A percentile compares a stretch with the other conserved stretches of the same genome.
These are phyloP conservation scores for Xylaria sp. DNA, from an alignment of 2,329 filamentous ascomycete species.

Conservation along the genomic window DNA sequence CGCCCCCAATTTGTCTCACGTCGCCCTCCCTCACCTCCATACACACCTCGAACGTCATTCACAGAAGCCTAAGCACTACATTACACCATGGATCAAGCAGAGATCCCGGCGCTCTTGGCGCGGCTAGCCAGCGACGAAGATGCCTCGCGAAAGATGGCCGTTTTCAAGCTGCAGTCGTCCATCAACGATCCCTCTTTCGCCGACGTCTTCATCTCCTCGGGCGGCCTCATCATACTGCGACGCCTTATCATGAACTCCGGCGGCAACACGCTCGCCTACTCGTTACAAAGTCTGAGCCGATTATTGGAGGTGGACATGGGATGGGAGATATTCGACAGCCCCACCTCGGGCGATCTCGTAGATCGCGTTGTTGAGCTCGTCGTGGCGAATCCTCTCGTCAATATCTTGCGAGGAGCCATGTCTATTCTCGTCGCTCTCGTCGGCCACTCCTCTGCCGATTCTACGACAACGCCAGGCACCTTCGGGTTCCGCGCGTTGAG, in stretches of 20 bases:
- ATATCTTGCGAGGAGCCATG: constrained; percentile 96
- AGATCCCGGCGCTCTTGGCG: constrained; percentile 72
- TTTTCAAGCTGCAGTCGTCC: constrained; percentile 95
- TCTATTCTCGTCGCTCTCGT: constrained; percentile 95
- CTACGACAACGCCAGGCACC: constrained; percentile 61
- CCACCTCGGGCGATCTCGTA: constrained; percentile 72
- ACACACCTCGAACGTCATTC: background rate
- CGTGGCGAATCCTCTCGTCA: constrained; percentile 94
- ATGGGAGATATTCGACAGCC: constrained; percentile 85
- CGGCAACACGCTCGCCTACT: constrained; percentile 96
- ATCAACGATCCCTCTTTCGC: constrained; percentile 97
- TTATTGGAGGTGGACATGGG: constrained; percentile 97
- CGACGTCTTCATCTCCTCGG: constrained; percentile 92
- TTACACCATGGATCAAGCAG: constrained; percentile 70
- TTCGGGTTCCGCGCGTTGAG: constrained; percentile 94
- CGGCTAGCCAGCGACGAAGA: constrained; percentile 79
- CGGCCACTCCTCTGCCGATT: constrained; percentile 73
- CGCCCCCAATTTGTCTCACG: background rate
- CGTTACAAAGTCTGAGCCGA: constrained; percentile 86
- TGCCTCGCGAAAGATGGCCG: constrained; percentile 96
- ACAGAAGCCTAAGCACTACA: background rate
- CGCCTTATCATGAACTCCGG: constrained; percentile 84
- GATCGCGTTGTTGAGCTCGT: constrained; percentile 89
- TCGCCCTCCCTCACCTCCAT: constrained; percentile 4
- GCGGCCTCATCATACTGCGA: constrained; percentile 83